phyloP scores from a whole-genome alignment of 1,139 yeast genomes.

The Groenewaldozyma sp. region DNA sequence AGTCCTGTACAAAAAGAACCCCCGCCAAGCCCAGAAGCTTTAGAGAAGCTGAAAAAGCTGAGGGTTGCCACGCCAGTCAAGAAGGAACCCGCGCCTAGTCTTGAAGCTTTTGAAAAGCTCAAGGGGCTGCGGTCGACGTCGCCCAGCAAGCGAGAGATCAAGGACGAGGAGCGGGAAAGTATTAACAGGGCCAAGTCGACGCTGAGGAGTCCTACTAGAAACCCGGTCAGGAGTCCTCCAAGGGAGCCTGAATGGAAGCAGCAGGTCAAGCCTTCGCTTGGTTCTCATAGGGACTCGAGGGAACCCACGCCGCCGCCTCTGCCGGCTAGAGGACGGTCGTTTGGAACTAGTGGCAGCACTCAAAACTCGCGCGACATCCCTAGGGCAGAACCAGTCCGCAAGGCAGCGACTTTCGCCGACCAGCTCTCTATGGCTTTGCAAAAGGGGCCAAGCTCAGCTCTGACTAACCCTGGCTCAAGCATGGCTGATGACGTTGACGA shows the following conservation, averaged over 20 bases:
- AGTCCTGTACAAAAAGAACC: conserved; percentile 9
- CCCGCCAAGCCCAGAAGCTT: conserved; percentile 1
- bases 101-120: conserved; percentile 19
- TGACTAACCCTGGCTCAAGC: not conserved
- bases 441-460: not conserved
- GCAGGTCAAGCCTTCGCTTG: conserved; percentile 6
- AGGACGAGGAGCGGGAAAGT: conserved; percentile 16
- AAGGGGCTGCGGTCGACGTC: conserved; percentile 19
- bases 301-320: not conserved
- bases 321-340: not conserved
- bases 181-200: conserved; percentile 16
- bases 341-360: not conserved
- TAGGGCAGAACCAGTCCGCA: not conserved
- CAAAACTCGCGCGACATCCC: not conserved
- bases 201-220: conserved; percentile 11
- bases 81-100: conserved; percentile 4
- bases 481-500: not conserved
- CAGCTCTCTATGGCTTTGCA: not conserved
- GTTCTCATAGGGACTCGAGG: not conserved
- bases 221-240: not conserved
- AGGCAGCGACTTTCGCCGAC: conserved; percentile 1
- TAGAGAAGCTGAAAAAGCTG: conserved; percentile 1
- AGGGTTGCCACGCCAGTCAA: conserved; percentile 1
- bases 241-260: not conserved
- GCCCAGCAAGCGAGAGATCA: conserved; percentile 12